These are phyloP conservation scores for Lactifluus echinatus DNA, from an alignment of 768 basidiomycete species.

Conservation along the genomic window DNA sequence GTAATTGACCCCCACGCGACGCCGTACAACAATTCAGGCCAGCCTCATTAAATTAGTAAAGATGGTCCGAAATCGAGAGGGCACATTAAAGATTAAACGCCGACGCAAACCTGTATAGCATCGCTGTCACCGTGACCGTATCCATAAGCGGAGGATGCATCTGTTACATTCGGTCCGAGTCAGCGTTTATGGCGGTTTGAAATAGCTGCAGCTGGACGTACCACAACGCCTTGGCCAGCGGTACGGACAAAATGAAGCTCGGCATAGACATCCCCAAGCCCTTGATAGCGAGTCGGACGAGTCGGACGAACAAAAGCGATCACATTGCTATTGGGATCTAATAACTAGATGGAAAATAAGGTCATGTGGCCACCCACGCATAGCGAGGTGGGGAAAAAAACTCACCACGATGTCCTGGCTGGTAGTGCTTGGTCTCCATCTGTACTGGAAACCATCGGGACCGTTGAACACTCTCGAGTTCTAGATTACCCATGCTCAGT, in stretches of 20 bases:
- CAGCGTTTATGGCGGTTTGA: slow-evolving; percentile 14
- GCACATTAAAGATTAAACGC: slow-evolving; percentile 33
- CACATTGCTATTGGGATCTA: slow-evolving; percentile 57
- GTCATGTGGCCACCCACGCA: neutral
- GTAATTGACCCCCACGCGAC: slow-evolving; percentile 13
- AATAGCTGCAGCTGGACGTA: slow-evolving; percentile 28
- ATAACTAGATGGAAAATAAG: slow-evolving; percentile 41
- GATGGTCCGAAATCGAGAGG: slow-evolving; percentile 4
- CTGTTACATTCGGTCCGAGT: slow-evolving; percentile 30
- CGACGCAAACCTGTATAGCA: slow-evolving; percentile 75
- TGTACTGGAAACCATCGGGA: slow-evolving; percentile 73
- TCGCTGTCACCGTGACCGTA: slow-evolving; percentile 73
- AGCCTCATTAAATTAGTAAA: slow-evolving; percentile 18
- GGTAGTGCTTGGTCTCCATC: slow-evolving; percentile 64
- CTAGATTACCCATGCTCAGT: slow-evolving; percentile 19
- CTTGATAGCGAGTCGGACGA: slow-evolving; percentile 69
- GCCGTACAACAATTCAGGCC: slow-evolving; percentile 14
- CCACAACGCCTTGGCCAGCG: slow-evolving; percentile 77
- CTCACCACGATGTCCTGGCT: slow-evolving; percentile 42
- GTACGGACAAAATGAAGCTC: slow-evolving; percentile 76
- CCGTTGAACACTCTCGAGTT: slow-evolving; percentile 58
- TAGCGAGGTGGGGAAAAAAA: slow-evolving; percentile 10
- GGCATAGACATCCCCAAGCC: slow-evolving; percentile 75
- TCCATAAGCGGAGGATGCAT: slow-evolving; percentile 89
- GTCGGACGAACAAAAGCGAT: slow-evolving; percentile 78